Base-by-base conservation (phyloP, 78 protist species). In the Polysphondylium violaceum region DNA sequence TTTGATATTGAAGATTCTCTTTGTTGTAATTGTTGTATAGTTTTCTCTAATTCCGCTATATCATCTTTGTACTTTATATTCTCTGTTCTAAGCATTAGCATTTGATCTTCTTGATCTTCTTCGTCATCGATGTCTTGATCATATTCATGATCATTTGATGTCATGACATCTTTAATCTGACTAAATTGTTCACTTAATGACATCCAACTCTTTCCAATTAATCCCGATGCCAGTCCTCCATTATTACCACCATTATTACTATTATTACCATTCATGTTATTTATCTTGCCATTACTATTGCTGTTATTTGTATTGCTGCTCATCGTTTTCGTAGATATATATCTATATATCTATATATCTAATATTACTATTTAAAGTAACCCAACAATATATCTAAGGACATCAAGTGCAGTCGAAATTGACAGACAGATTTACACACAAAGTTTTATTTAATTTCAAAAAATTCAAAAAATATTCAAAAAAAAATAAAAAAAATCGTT, bases 91-190 rank as follows among this genome's bases (percentile, higher is more conserved):
- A 83, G 40, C 23, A 83, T 47, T 11, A 83, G 25, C 14, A 38
- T 21, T 27, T 83, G 81, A 35, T 83, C 81, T n/a, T 63, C 61
- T 5, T 73, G 68, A 12, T 51, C 41, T 0, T 36, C 51, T 2
- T 53, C 51, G n/a, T 56, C 29, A 0, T 72, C 65, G 19, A n/a
- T n/a, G n/a, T 56, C 40, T 16, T 67, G 65, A 0, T 81, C 90
- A 51, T 68, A 7, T 2, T 36, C 74, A 21, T 33, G 60, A 64
- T 4, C 35, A 0, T 83, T 79, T 31, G 36, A 36, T 5, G 91
- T 83, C 53, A 83, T 83, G 5, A 83, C 91, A 67, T 83, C 91
- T 44, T 83, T 83, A 59, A 83, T 83, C 29, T 83, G 91, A 31
- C 41, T 83, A 35, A 83, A n/a, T 53, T 83, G 91, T 0, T 83